Evolutionary conservation across 306 rosid genomes (phyloP).

Genomic region (Morella rubra): DNA sequence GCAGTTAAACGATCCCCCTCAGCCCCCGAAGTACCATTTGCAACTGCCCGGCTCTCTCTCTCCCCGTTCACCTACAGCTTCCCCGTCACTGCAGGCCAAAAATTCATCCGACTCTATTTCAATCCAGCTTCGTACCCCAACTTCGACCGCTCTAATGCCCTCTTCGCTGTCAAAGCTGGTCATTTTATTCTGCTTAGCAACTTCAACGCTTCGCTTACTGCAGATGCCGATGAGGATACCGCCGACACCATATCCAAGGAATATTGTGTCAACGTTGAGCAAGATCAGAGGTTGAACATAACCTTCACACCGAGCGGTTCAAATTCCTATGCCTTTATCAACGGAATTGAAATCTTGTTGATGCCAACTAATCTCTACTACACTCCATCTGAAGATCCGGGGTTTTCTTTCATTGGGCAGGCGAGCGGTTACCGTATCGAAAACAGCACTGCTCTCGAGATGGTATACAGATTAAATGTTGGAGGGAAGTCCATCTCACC

Average conservation of each 20-base stretch:
- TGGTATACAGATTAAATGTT: conserved; percentile 32
- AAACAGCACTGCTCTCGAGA: conserved; percentile 35
- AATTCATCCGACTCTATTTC: conserved; percentile 46
- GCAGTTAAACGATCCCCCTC: background rate
- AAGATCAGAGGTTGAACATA: conserved; percentile 32
- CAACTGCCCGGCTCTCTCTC: conserved; percentile 35
- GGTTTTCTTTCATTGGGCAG: background rate
- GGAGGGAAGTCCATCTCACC: conserved; percentile 39
- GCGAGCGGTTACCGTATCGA: background rate
- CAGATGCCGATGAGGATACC: background rate
- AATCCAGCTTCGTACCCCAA: conserved; percentile 31
- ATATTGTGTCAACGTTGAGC: conserved; percentile 30
- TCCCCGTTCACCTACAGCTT: conserved; percentile 40
- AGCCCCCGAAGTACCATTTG: conserved; percentile 34
- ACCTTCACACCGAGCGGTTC: conserved; percentile 31
- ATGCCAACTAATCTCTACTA: conserved; percentile 33
- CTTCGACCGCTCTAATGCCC: conserved; percentile 24
- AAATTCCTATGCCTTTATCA: conserved; percentile 40
- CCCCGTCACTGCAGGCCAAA: conserved; percentile 37
- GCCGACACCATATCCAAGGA: conserved; percentile 23
- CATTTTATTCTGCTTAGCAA: conserved; percentile 39
- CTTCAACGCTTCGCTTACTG: conserved; percentile 41
- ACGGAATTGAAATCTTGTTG: conserved; percentile 48
- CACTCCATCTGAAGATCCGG: background rate
- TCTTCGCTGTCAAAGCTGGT: conserved; percentile 34